A percentile compares a stretch with the other conserved stretches of the same genome.
Evolutionary conservation across 108 stramenopile species (phyloP).

Genomic region (Skeletonema costatum): DNA sequence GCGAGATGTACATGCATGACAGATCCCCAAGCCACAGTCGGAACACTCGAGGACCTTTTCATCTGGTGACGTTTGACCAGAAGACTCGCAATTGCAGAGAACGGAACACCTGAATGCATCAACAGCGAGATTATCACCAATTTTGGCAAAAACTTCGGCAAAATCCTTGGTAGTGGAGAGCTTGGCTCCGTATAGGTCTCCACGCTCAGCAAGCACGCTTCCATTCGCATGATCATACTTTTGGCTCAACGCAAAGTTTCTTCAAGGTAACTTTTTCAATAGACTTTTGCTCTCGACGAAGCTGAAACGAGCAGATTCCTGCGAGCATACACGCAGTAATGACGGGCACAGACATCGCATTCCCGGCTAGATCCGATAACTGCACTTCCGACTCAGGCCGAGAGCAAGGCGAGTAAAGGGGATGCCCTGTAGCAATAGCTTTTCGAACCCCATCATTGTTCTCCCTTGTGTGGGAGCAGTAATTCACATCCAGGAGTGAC

Average conservation of each 20-base stretch:
- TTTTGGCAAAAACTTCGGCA: constrained; percentile 9
- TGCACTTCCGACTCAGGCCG: constrained; percentile 75
- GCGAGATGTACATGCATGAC: constrained; percentile 37
- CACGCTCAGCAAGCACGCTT: constrained; percentile 41
- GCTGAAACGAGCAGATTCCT: constrained; percentile 54
- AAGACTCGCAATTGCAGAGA: constrained; percentile 46
- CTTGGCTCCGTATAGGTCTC: constrained; percentile 28
- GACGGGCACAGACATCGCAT: constrained; percentile 64
- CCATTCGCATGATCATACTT: constrained; percentile 50
- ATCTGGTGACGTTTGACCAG: constrained; percentile 42
- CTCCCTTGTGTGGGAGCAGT: constrained; percentile 62
- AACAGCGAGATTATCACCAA: constrained; percentile 18
- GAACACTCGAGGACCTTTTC: constrained; percentile 43
- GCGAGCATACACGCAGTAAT: constrained; percentile 68
- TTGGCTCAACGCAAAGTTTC: constrained; percentile 28
- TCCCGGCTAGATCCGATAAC: constrained; percentile 75
- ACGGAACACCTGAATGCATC: constrained; percentile 35
- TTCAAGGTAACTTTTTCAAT: constrained; percentile 21
- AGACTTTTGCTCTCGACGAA: constrained; percentile 44
- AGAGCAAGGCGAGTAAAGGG: constrained; percentile 67
- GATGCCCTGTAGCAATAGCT: constrained; percentile 76
- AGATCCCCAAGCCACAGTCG: constrained; percentile 47
- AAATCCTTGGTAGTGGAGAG: constrained; percentile 15
- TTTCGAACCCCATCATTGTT: constrained; percentile 68
- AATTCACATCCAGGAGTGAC: constrained; percentile 79